Evolutionary conservation across 768 basidiomycete species (phyloP).

Genomic region (Leccinum subtestaceum): DNA sequence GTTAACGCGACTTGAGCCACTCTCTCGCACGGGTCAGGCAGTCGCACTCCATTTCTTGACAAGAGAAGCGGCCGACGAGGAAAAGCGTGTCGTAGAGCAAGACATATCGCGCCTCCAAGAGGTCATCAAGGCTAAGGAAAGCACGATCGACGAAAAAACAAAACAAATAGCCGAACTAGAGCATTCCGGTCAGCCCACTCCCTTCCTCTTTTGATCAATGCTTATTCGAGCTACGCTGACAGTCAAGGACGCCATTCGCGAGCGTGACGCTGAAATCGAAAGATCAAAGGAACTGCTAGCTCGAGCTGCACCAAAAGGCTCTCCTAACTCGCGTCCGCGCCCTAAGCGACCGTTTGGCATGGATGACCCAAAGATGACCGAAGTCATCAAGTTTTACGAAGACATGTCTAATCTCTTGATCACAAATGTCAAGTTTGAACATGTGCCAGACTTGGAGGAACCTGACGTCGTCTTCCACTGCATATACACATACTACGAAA

Average conservation of each 20-base stretch:
- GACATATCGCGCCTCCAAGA: conserved; percentile 46
- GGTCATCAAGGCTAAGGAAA: conserved; percentile 42
- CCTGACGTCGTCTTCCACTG: conserved; percentile 65
- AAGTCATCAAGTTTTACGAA: conserved; percentile 76
- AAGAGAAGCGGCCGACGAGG: conserved; percentile 69
- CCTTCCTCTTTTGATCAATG: not conserved
- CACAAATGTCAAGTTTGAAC: conserved; percentile 52
- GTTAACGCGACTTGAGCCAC: conserved; percentile 52
- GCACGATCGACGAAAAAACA: conserved; percentile 42
- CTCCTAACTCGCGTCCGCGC: conserved; percentile 36
- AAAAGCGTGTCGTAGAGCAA: conserved; percentile 51
- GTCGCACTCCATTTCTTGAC: conserved; percentile 65
- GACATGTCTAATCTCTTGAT: conserved; percentile 81
- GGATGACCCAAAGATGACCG: conserved; percentile 57
- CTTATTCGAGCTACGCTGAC: conserved; percentile 4
- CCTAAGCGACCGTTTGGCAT: conserved; percentile 34
- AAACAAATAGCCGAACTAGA: conserved; percentile 46
- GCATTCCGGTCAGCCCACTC: conserved; percentile 41
- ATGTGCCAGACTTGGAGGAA: conserved; percentile 20
- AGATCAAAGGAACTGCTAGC: conserved; percentile 44
- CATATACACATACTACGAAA: conserved; percentile 54
- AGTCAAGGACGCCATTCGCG: conserved; percentile 52
- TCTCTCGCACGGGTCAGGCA: conserved; percentile 47
- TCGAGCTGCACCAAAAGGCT: conserved; percentile 41
- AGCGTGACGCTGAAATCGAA: conserved; percentile 65